A percentile compares a stretch with the other conserved stretches of the same genome.
phyloP scores from a whole-genome alignment of 2,329 filamentous ascomycete species.

The Penicillium sp. region DNA sequence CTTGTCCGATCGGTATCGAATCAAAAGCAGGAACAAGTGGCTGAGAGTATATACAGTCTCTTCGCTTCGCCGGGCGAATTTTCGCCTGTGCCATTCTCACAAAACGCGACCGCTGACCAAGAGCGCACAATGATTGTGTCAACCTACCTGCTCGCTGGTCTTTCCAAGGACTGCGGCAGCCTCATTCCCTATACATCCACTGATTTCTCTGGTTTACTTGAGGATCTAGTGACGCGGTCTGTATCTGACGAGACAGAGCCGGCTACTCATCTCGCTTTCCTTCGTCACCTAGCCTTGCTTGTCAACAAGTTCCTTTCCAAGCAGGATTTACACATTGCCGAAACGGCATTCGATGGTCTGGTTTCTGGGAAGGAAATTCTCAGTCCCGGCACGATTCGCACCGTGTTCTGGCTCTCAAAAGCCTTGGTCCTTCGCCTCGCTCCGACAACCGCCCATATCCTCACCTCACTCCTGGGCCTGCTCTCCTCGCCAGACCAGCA shows the following conservation, averaged over 20 bases:
- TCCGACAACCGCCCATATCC: conserved; percentile 48
- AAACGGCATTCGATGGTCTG: conserved; percentile 32
- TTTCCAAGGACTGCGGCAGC: conserved; percentile 38
- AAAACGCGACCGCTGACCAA: conserved; percentile 30
- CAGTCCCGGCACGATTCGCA: conserved; percentile 45
- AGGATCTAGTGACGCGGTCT: conserved; percentile 35
- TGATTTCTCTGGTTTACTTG: conserved; percentile 34
- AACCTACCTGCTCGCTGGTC: conserved; percentile 54
- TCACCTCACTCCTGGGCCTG: conserved; percentile 48
- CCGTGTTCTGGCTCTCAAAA: conserved; percentile 59
- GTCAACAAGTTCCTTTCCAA: conserved; percentile 42
- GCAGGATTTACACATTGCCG: conserved; percentile 29
- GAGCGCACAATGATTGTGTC: conserved; percentile 53
- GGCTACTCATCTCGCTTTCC: conserved; percentile 38
- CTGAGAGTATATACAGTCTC: conserved; percentile 52
- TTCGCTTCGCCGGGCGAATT: conserved; percentile 42
- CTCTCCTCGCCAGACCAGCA: conserved; percentile 43
- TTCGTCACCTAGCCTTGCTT: conserved; percentile 42
- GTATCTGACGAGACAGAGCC: conserved; percentile 27
- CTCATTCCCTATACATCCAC: conserved; percentile 30
- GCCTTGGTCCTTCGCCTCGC: conserved; percentile 54
- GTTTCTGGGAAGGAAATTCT: conserved; percentile 26
- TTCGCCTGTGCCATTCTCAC: conserved; percentile 32
- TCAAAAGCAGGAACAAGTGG: conserved; percentile 50
- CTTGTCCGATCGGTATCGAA: conserved; percentile 54